Base-by-base conservation (phyloP, 495 filamentous ascomycete species). In the Talaromyces proteolyticus region DNA sequence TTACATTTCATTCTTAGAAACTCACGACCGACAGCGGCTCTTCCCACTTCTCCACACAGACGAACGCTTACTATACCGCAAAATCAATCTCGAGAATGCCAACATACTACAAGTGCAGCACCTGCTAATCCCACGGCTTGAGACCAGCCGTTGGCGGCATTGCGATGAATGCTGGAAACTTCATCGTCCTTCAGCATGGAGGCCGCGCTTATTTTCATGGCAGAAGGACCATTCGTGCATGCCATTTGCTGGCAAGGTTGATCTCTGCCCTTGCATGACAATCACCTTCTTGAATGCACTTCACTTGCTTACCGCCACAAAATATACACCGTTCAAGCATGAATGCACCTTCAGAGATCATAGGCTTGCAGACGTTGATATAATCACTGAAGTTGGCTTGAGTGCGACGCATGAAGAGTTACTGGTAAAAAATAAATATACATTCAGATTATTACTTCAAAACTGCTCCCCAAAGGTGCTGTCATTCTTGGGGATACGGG, bases 221-320 rank as follows among this genome's bases (percentile, higher is more conserved):
- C 29, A 36, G 14, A 36, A 36, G 29, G 14, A 36, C 6, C 29
- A 6, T 7, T 36, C 29, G 14, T 36, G 29, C 14, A 36, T 36
- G 29, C 29, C 29, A 14, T 36, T 36, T 36, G 29, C 29, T 36
- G 29, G 29, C 29, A 36, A 36, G 29, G 72, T 77, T 37, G 69
- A 51, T 24, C 38, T 55, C 0, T 55, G 53, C 21, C 21, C 65
- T 19, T 55, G 53, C 25, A 43, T 55, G 36, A 25, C 48, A 4
- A 16, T 55, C 12, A 55, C 53, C 37, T 55, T 43, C 14, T 12
- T 12, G 7, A 40, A 55, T 39, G 5, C 29, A 14, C 29, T 36
- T 36, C 29, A 36, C 29, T 36, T 36, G 29, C 29, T 36, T 14
- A 14, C 29, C 6, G 29, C 29, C 29, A 36, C 29, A 36, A 36